Evolutionary conservation across 176 grass and related monocot genomes (phyloP), one percentile per base, ranked within the genome.

Genomic region (Leersia perrieri): DNA sequence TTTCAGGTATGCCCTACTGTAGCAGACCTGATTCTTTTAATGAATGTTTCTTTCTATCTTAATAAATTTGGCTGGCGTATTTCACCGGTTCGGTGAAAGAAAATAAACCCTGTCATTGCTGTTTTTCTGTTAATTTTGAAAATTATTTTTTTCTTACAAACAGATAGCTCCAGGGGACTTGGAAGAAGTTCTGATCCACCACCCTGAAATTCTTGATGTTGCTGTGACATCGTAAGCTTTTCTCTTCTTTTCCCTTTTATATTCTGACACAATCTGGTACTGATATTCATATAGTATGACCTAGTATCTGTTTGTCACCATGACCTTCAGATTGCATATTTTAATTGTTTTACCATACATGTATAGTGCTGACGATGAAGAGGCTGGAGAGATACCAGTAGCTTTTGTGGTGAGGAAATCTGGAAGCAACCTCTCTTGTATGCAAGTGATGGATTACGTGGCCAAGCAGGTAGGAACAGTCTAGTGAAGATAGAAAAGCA

Each of bases 151-250:
- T n/a, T n/a, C n/a, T 77, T 63, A 44, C 28, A 29, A 61, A 84
- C 92, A 98, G 95, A 93, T 98, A 83, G 88, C 92, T 78, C 95
- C 92, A 70, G 90, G 86, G 80, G 95, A 94, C 64, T 72, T 98
- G 61, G 95, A 94, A 89, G 88, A 73, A 55, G 36, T 98, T 77
- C 42, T 94, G 85, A 75, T 91, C 12, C 57, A 80, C 44, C 92
- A 93, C 65, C 95, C 92, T 82, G 90, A 86, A 68, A 89, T 98
- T 60, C 34, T 84, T 65, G 95, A 94, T 86, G 92, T 83, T 69
- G 88, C 95, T 74, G 95, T 98, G 5, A 84, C 88, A 70, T 92
- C 81, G 95, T 98, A 66, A 93, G 95, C 83, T 73, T 11, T 58
- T 57, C 9, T 57, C 6, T 57, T 57, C 22, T 0, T 22, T 23